phyloP scores from a whole-genome alignment of 2,329 filamentous ascomycete genomes.

The Dactylella cylindrospora region DNA sequence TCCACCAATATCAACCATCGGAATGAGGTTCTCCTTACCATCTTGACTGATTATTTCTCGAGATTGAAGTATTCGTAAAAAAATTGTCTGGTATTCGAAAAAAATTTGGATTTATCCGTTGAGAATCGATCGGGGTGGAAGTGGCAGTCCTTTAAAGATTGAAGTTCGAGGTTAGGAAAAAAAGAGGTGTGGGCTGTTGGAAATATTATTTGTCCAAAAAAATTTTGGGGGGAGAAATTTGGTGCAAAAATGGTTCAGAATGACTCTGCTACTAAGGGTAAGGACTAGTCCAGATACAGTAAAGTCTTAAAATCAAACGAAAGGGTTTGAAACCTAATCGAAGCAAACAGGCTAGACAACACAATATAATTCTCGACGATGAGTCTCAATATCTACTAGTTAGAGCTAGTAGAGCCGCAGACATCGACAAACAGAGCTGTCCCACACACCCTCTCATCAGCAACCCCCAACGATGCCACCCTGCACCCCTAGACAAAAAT shows the following conservation, averaged over 20 bases:
- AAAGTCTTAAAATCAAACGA: conserved; percentile 12
- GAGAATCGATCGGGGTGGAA: conserved; percentile 11
- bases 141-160: conserved; percentile 10
- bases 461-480: too few species aligned
- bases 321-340: conserved; percentile 36
- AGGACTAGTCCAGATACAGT: conserved; percentile 1
- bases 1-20: conserved; percentile 22
- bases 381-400: too few species aligned
- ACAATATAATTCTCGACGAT: conserved; percentile 11
- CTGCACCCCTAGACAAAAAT: too few species aligned
- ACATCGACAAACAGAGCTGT: too few species aligned
- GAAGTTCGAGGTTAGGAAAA: too few species aligned
- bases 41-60: conserved; percentile 27
- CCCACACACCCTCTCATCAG: too few species aligned
- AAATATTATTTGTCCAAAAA: conserved; percentile 27
- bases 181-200: conserved; percentile 24
- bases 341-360: conserved; percentile 2
- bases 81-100: conserved; percentile 16
- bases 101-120: conserved; percentile 12
- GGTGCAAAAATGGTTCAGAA: conserved; percentile 15
- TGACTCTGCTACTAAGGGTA: conserved; percentile 22
- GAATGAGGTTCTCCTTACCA: conserved; percentile 34
- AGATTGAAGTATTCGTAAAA: conserved; percentile 4
- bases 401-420: conserved; percentile 1
- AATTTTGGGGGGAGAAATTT: conserved; percentile 26